Base-by-base conservation (phyloP, 208 protist species). In the Leishmania mexicana region DNA sequence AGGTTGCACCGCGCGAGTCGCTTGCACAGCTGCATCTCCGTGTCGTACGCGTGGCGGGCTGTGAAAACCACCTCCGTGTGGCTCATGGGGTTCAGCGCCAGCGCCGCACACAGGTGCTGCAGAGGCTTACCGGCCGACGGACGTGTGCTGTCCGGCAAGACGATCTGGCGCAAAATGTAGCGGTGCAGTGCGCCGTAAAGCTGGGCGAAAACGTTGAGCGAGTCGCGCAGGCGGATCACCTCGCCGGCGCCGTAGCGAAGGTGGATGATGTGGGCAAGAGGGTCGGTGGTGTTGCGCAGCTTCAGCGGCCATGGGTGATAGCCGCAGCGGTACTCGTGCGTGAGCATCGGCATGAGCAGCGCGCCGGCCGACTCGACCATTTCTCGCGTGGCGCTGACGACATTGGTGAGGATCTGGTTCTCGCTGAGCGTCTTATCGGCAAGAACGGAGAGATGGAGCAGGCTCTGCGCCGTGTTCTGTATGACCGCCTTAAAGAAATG, bases 241-340 rank as follows among this genome's bases (percentile, higher is more conserved):
- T 96, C 93, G 1, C 71, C 35, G 0, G 89, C 47, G 17, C 95
- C 95, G 81, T 95, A 95, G 74, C 92, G 90, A 15, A 88, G 76
- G 68, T 95, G 88, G 31, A 96, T 79, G 42, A 96, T 68, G 75
- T 93, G 88, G 65, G 85, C 71, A 67, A 97, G 89, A 4, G 95
- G 95, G 72, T 97, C 95, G 51, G 85, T 81, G 5, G 85, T 94
- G 89, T 97, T 97, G 81, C 95, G 95, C 82, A 95, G 78, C 80
- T 93, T 95, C 40, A 96, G 68, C 51, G 95, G 93, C 93, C 93
- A 97, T 15, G 95, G 95, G 83, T 97, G 95, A 77, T 96, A 97
- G 60, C 95, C 95, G 60, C 87, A 89, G 31, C 76, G 83, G 85
- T 97, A 97, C 81, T 96, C 93, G 49, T 47, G 87, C 31, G 92